Conservation (phyloP, 208 protist genomes). For the Willaertia magna region DNA sequence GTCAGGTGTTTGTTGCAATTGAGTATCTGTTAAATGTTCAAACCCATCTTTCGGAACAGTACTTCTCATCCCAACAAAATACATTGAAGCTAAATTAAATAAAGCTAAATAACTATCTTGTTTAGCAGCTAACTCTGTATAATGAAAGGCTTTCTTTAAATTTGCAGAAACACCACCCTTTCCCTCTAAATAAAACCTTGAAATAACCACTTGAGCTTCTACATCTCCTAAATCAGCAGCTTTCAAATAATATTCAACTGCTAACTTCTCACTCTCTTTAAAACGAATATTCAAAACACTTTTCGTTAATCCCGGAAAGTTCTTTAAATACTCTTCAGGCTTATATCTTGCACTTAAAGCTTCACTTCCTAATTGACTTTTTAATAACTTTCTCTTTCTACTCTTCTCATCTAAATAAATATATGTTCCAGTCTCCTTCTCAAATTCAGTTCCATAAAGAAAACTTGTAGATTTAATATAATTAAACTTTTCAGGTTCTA, state of each 20-base stretch:
- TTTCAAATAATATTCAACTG: background rate
- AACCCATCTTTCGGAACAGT: background rate
- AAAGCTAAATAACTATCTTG: background rate
- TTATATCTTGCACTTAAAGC: background rate
- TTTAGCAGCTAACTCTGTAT: background rate
- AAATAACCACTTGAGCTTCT: background rate
- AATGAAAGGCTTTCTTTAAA: background rate
- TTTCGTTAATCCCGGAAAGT: background rate
- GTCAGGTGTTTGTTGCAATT: background rate
- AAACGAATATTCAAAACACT: background rate
- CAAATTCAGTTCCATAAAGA: background rate
- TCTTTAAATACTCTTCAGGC: background rate
- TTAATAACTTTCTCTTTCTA: background rate
- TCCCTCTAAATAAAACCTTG: background rate
- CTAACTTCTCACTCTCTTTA: background rate
- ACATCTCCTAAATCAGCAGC: background rate
- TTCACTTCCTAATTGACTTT: background rate
- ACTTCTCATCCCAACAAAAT: background rate
- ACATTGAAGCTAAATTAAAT: background rate
- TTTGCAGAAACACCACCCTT: background rate
- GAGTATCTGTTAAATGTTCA: background rate
- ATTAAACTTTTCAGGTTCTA: background rate
- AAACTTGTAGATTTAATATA: background rate
- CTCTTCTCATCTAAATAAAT: background rate
- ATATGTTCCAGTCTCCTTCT: background rate